Percentiles rank a stretch among this genome's conserved stretches.
These are phyloP conservation scores for Rhodotorula sp. DNA, from an alignment of 1,284 basidiomycete genomes.

Conservation along the genomic window DNA sequence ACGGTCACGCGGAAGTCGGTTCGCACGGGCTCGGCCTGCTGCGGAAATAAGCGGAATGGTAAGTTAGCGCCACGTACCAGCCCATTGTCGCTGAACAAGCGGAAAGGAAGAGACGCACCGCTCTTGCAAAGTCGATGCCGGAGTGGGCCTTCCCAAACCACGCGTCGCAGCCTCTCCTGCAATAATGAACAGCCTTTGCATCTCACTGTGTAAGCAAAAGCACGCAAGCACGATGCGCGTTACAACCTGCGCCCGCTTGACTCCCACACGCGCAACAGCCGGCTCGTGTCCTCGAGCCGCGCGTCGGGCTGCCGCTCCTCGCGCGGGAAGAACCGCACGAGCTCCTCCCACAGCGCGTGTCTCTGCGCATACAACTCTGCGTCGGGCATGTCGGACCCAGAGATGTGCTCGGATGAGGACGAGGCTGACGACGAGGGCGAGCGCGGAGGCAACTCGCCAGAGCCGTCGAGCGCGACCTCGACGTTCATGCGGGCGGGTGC, in stretches of 20 bases:
- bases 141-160: no score
- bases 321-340: conserved; percentile 48
- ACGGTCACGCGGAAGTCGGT: no score
- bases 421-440: neutral
- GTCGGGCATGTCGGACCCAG: neutral
- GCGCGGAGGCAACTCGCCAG: neutral
- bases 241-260: neutral
- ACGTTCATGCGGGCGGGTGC: conserved; percentile 32
- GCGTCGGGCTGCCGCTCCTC: conserved; percentile 46
- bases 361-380: conserved; percentile 42
- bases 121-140: no score
- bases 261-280: conserved; percentile 15
- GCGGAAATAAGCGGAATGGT: no score
- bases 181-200: neutral
- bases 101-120: no score
- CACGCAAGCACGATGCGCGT: neutral
- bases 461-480: conserved; percentile 17
- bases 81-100: no score
- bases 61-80: no score
- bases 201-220: neutral
- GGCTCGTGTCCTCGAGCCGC: conserved; percentile 42
- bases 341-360: conserved; percentile 45
- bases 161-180: no score
- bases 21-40: no score
- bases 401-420: neutral